A percentile compares a stretch with the other conserved stretches of the same genome.
Evolutionary conservation across 108 stramenopile genomes (phyloP).

Genomic region (Skeletonema costatum): DNA sequence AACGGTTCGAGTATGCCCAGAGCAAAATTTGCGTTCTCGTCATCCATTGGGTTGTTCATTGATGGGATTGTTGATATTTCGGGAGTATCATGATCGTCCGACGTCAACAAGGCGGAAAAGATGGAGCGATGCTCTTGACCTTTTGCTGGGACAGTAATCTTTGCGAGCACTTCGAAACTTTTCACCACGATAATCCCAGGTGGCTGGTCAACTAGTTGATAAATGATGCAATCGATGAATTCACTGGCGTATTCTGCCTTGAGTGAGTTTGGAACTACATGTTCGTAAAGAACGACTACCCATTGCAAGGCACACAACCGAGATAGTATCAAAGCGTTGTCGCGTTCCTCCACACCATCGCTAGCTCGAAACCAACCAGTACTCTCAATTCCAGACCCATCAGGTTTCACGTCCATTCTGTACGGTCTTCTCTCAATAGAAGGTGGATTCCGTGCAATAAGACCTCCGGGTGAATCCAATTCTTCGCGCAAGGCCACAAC

Average conservation of each 20-base stretch:
- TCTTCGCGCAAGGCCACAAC: conserved; percentile 85
- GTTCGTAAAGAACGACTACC: conserved; percentile 85
- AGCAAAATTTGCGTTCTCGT: conserved; percentile 67
- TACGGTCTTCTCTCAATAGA: conserved; percentile 81
- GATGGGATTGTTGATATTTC: conserved; percentile 19
- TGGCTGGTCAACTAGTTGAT: conserved; percentile 82
- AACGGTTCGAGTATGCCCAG: conserved; percentile 64
- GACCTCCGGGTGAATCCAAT: conserved; percentile 81
- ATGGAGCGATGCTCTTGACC: conserved; percentile 46
- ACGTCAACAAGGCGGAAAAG: conserved; percentile 20
- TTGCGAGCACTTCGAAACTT: conserved; percentile 86
- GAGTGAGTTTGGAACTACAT: conserved; percentile 80
- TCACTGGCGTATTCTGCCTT: conserved; percentile 89
- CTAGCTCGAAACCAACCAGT: conserved; percentile 85
- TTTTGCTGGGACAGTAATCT: conserved; percentile 73
- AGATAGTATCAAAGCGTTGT: conserved; percentile 72
- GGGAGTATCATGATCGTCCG: conserved; percentile 3
- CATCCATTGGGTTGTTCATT: conserved; percentile 57
- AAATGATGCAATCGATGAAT: conserved; percentile 82
- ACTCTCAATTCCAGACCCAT: conserved; percentile 83
- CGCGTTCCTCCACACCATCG: conserved; percentile 49
- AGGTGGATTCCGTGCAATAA: conserved; percentile 75
- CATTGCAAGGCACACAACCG: conserved; percentile 86
- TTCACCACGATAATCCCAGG: conserved; percentile 80
- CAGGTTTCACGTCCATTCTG: conserved; percentile 83